Conservation (phyloP, 1,284 basidiomycete genomes). For the Rhizopogon hawkerae region DNA sequence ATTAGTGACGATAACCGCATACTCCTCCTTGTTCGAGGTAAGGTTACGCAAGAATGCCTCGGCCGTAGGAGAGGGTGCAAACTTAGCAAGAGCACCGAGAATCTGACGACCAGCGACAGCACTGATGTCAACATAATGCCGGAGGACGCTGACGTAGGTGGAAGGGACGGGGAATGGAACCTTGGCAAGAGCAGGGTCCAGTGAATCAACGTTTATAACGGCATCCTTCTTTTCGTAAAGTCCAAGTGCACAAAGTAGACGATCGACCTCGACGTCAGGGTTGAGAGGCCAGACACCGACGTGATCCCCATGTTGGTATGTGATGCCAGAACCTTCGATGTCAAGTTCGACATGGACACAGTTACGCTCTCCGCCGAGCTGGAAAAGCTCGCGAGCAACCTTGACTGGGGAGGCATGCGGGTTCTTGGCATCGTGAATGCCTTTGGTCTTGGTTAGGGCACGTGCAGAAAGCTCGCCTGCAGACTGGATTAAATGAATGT, state of each 20-base stretch:
- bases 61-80: constrained; percentile 76
- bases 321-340: constrained; percentile 91
- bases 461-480: constrained; percentile 83
- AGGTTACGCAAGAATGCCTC: constrained; percentile 69
- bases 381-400: constrained; percentile 79
- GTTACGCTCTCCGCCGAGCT: constrained; percentile 69
- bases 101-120: constrained; percentile 91
- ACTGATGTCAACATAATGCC: constrained; percentile 96
- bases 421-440: constrained; percentile 96
- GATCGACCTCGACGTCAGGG: constrained; percentile 85
- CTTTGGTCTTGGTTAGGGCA: constrained; percentile 83
- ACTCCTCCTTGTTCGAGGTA: constrained; percentile 83
- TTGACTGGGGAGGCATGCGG: constrained; percentile 84
- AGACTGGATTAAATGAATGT: constrained; percentile 5
- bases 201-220: constrained; percentile 87
- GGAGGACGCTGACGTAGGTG: constrained; percentile 88
- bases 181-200: constrained; percentile 96
- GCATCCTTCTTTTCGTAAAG: constrained; percentile 71
- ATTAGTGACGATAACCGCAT: constrained; percentile 64
- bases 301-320: constrained; percentile 99
- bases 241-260: constrained; percentile 81
- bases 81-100: constrained; percentile 80
- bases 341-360: constrained; percentile 95
- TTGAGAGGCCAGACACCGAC: constrained; percentile 97
- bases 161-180: constrained; percentile 98